Evolutionary conservation across 345 rosid genomes (phyloP).

Genomic region (Rhizophora mangle): DNA sequence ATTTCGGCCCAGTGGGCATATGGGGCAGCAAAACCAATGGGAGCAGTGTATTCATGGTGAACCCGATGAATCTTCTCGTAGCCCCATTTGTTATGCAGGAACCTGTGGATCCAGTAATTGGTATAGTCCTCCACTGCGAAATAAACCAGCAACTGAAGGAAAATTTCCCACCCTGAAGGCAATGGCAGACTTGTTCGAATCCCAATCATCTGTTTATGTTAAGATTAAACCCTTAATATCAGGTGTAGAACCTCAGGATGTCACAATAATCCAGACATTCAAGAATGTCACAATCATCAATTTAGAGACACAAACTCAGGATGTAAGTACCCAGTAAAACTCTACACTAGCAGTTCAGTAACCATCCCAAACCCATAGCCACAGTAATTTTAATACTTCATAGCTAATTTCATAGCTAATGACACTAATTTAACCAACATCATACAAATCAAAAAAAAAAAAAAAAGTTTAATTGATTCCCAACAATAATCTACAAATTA

Average conservation of each 20-base stretch:
- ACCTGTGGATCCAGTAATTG: constrained; percentile 87
- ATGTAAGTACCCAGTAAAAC: neutral
- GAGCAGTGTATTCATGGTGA: constrained; percentile 88
- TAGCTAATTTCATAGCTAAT: no score
- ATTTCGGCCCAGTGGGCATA: constrained; percentile 95
- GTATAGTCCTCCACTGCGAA: constrained; percentile 81
- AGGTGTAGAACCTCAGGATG: no score
- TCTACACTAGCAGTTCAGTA: neutral
- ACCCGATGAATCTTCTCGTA: constrained; percentile 84
- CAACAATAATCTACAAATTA: neutral
- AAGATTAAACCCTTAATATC: neutral
- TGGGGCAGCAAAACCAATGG: constrained; percentile 79
- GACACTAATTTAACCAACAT: neutral
- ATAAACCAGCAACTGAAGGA: constrained; percentile 64
- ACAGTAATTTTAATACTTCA: no score
- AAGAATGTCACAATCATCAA: neutral
- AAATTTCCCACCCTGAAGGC: constrained; percentile 70
- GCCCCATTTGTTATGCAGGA: constrained; percentile 82
- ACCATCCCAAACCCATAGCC: neutral
- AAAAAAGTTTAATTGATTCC: no score
- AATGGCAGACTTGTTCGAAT: constrained; percentile 66
- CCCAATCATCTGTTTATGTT: constrained; percentile 56
- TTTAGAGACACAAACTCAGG: neutral
- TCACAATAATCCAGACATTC: neutral
- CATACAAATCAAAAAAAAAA: neutral